Conservation (phyloP, 2,329 filamentous ascomycete genomes). For the Lachnellula willkommii region DNA sequence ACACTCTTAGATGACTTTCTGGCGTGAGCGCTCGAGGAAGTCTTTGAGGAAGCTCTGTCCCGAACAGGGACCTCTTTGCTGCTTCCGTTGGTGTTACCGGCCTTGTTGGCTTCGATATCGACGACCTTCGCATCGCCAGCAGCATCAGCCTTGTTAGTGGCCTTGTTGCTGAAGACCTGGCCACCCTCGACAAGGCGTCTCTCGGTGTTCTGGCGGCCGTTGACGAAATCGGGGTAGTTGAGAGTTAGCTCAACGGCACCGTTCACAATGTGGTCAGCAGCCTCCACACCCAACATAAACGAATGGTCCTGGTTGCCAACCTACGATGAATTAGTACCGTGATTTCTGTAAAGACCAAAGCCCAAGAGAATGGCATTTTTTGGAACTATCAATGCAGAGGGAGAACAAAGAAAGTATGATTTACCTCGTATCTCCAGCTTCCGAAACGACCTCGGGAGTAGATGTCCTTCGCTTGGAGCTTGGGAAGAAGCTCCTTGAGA, state of each 20-base stretch:
- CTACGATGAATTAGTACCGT: too few relatives aligned
- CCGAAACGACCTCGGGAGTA: constrained; percentile 95
- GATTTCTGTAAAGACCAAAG: too few relatives aligned
- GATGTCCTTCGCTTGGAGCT: constrained; percentile 86
- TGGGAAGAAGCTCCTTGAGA: constrained; percentile 85
- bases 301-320: constrained; percentile 60
- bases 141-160: constrained; percentile 26
- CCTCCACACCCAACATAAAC: constrained; percentile 74
- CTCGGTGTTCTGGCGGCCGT: constrained; percentile 40
- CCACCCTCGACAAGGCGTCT: constrained; percentile 33
- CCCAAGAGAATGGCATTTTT: too few relatives aligned
- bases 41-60: constrained; percentile 33
- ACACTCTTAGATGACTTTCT: constrained; percentile 33
- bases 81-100: constrained; percentile 15
- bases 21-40: constrained; percentile 30
- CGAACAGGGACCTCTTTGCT: constrained; percentile 20
- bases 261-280: constrained; percentile 67
- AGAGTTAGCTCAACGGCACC: constrained; percentile 69
- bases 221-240: constrained; percentile 75
- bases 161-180: constrained; percentile 30
- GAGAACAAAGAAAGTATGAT: too few relatives aligned
- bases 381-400: too few relatives aligned
- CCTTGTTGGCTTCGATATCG: constrained; percentile 29
- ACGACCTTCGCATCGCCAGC: constrained; percentile 32
- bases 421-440: constrained; percentile 85